phyloP scores from a whole-genome alignment of 2,329 filamentous ascomycete genomes.

The Colletotrichum chlorophyti region DNA sequence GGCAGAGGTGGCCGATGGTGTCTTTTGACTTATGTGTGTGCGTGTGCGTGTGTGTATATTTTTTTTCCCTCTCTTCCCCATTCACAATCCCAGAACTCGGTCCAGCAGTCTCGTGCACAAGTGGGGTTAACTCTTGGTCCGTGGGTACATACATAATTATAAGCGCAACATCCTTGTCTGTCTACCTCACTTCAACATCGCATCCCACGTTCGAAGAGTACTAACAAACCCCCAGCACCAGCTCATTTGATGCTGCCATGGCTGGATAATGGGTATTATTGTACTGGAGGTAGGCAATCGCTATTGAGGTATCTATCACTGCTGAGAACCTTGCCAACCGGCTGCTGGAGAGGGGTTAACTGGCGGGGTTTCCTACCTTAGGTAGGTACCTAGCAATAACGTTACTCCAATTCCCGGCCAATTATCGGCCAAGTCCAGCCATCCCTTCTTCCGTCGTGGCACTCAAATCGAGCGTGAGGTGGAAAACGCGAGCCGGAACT shows the following conservation, averaged over 20 bases:
- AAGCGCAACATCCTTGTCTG: too few species aligned
- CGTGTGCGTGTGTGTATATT: slow-evolving; percentile 10
- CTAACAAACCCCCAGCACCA: too few species aligned
- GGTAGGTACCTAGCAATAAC: not conserved
- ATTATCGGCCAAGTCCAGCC: slow-evolving; percentile 20
- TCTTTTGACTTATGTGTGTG: slow-evolving; percentile 31
- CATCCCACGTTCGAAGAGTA: too few species aligned
- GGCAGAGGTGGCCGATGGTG: slow-evolving; percentile 43
- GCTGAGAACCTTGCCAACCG: too few species aligned
- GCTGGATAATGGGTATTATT: too few species aligned
- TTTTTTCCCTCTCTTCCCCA: slow-evolving; percentile 5
- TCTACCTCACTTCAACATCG: too few species aligned
- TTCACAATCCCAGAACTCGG: slow-evolving; percentile 44
- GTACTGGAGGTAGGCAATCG: too few species aligned
- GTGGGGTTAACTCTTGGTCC: slow-evolving; percentile 38
- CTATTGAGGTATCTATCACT: too few species aligned
- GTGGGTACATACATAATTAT: slow-evolving; percentile 7
- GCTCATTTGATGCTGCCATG: too few species aligned
- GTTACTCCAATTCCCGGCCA: not conserved
- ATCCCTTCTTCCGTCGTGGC: slow-evolving; percentile 5
- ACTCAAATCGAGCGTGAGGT: not conserved
- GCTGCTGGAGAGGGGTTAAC: too few species aligned
- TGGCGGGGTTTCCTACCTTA: slow-evolving; percentile 12
- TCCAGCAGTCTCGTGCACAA: slow-evolving; percentile 42
- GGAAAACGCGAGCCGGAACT: not conserved